Evolutionary conservation across 495 filamentous ascomycete species (phyloP), one percentile per base, ranked within the genome.

Genomic region (Aspergillus incahuasiensis): DNA sequence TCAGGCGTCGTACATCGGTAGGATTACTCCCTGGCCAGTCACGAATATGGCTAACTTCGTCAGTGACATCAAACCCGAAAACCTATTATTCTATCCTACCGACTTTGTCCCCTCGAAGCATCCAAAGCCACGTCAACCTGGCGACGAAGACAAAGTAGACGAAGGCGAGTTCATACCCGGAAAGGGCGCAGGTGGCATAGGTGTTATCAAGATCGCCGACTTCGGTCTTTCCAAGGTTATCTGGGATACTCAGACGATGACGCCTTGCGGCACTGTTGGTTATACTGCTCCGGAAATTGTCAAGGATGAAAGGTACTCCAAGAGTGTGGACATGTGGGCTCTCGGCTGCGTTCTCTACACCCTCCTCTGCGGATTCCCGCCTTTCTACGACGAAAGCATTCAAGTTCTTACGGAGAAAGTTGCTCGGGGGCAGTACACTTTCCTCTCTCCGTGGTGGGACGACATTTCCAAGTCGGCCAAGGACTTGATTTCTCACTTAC

Each of bases 271-370:
- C 30, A 98, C 94, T 3, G 94, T 97, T 52, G 94, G 94, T 28
- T 98, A 98, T 69, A 97, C 94, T 15, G 94, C 94, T n/a, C 94
- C 94, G 5, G 94, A 98, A 70, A 98, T 98, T 48, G 94, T 98
- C 50, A 97, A 97, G 72, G 94, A 98, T 72, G 94, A 98, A 69
- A 84, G 92, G 35, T 98, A 98, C 65, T 97, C 94, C 6, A 98
- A 97, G 77, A 92, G 90, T 62, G 94, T 98, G 39, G 94, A 98
- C 60, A 98, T 98, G 94, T 98, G 94, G 94, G 94, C 94, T 12
- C 71, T 98, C 35, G 94, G 94, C 11, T 98, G 94, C 72, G 94
- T 98, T 7, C 82, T 98, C 16, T 98, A 98, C 71, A 98, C 94
- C 0, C 76, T 98, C 5, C 83, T 98, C 21, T 98, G 94, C 63